These are phyloP conservation scores for Apiospora hydei DNA, from an alignment of 2,329 filamentous ascomycete species.

Conservation along the genomic window DNA sequence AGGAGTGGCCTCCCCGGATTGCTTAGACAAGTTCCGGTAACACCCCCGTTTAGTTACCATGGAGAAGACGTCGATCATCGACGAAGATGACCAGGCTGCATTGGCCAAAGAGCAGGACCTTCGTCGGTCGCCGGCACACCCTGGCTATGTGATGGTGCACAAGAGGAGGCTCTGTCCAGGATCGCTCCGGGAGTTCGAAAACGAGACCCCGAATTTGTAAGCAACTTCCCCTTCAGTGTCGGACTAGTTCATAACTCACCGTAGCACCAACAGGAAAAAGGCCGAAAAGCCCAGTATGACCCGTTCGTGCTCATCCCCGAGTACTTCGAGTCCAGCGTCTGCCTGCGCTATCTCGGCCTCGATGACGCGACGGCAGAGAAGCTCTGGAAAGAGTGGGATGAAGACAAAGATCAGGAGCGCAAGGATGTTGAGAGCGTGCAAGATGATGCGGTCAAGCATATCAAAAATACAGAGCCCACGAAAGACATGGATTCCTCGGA, in stretches of 20 bases:
- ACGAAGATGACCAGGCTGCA: neutral
- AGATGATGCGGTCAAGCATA: neutral
- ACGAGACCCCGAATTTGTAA: neutral
- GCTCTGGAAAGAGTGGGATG: neutral
- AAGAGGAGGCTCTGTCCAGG: neutral
- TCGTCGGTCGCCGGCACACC: neutral
- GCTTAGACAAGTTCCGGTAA: neutral
- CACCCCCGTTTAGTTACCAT: neutral
- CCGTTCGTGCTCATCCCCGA: slow-evolving; percentile 9
- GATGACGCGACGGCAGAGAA: neutral
- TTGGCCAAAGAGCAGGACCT: neutral
- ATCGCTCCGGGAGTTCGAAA: neutral
- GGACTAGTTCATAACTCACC: too few relatives aligned
- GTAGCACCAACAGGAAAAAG: too few relatives aligned
- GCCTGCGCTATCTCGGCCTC: slow-evolving; percentile 4
- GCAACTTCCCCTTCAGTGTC: too few relatives aligned
- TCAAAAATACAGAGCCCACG: neutral
- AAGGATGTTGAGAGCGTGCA: neutral
- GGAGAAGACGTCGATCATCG: neutral
- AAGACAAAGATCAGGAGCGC: neutral
- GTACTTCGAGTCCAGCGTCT: neutral
- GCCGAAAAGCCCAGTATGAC: too few relatives aligned
- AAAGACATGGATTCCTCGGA: neutral
- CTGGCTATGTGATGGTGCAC: neutral
- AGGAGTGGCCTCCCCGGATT: neutral